These are phyloP conservation scores for Moniliella sp. DNA, from an alignment of 1,284 basidiomycete genomes.

Conservation along the genomic window DNA sequence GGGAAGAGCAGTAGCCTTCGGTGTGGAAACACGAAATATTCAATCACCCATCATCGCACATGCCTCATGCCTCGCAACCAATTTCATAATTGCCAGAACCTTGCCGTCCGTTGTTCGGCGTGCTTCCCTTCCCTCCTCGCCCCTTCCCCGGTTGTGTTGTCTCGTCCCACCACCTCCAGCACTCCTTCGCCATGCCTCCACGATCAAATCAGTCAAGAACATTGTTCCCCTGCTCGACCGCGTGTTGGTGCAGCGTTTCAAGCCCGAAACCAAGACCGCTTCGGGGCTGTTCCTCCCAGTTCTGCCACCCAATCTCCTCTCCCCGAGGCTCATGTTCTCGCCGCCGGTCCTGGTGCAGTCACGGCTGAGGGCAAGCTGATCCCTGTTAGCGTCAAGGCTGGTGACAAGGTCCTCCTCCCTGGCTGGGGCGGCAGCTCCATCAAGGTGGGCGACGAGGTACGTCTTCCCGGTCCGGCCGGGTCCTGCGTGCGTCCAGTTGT, in stretches of 20 bases:
- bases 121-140: too few species aligned
- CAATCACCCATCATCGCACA: too few species aligned
- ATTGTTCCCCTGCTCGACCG: conserved; percentile 81
- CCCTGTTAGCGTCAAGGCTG: conserved; percentile 61
- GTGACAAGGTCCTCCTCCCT: conserved; percentile 77
- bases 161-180: too few species aligned
- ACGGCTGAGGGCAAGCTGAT: conserved; percentile 60
- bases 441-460: conserved; percentile 94
- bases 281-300: conserved; percentile 73
- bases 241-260: conserved; percentile 88
- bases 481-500: too few species aligned
- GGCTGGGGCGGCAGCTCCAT: conserved; percentile 87
- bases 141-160: too few species aligned
- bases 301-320: conserved; percentile 61
- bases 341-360: conserved; percentile 73
- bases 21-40: too few species aligned
- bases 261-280: conserved; percentile 62
- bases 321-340: conserved; percentile 86
- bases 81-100: too few species aligned
- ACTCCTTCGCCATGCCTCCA: too few species aligned
- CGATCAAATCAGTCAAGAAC: conserved; percentile 54
- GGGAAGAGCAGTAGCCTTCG: too few species aligned
- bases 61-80: too few species aligned
- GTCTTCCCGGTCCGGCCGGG: too few species aligned
- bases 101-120: too few species aligned